Percentiles rank a stretch among this genome's conserved stretches.
These are phyloP conservation scores for Suillus variegatus DNA, from an alignment of 768 basidiomycete species.

Conservation along the genomic window DNA sequence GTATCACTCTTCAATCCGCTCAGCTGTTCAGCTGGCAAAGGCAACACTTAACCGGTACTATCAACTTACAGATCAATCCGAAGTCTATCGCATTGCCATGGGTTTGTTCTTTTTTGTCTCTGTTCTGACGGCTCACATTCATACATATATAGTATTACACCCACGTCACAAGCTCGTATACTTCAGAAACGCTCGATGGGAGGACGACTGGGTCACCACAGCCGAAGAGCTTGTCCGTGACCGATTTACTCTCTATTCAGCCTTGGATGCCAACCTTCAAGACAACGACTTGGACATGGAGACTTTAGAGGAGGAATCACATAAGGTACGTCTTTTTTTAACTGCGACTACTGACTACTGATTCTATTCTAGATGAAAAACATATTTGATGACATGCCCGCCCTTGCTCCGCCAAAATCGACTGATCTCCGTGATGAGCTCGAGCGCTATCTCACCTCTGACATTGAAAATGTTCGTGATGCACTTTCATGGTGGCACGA, in stretches of 20 bases:
- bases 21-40: conserved; percentile 8
- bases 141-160: conserved; percentile 27
- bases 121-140: conserved; percentile 1
- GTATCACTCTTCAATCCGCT: conserved; percentile 6
- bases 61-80: conserved; percentile 19
- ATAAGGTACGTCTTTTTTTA: conserved; percentile 6
- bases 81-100: conserved; percentile 29
- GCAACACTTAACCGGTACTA: conserved; percentile 27
- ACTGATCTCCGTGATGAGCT: conserved; percentile 28
- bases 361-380: conserved; percentile 16
- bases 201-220: conserved; percentile 24
- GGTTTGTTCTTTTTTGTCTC: conserved; percentile 16
- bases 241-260: conserved; percentile 17
- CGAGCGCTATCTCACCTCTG: conserved; percentile 27
- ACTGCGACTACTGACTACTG: conserved; percentile 2
- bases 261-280: not conserved
- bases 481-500: conserved; percentile 35
- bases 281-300: not conserved
- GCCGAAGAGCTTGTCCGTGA: conserved; percentile 24
- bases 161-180: conserved; percentile 29
- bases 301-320: not conserved
- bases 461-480: conserved; percentile 27
- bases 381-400: conserved; percentile 33
- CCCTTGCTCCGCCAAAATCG: conserved; percentile 17
- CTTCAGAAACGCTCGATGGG: conserved; percentile 27